Percentiles rank a stretch among this genome's conserved stretches.
Conservation (phyloP, 768 basidiomycete species). For the Leccinum broughii region DNA sequence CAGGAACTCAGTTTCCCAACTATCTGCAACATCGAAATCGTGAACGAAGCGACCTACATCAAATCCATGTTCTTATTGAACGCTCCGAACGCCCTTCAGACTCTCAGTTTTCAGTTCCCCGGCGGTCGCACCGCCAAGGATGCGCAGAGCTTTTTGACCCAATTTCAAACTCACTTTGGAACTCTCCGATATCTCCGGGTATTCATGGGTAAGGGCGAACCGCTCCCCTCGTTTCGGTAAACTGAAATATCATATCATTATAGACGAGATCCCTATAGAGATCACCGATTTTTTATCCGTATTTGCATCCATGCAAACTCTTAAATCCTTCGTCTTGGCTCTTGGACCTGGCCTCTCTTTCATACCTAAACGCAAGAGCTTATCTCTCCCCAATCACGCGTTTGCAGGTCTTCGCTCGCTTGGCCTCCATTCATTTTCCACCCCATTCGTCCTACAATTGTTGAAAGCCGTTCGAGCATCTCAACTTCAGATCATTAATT, state of each 20-base stretch:
- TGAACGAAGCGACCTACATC: conserved; percentile 13
- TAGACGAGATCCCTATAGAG: conserved; percentile 16
- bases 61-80: conserved; percentile 15
- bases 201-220: conserved; percentile 17
- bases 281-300: conserved; percentile 16
- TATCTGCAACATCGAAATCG: conserved; percentile 22
- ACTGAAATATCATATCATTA: background rate
- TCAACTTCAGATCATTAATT: conserved; percentile 16
- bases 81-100: conserved; percentile 2
- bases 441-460: conserved; percentile 5
- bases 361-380: conserved; percentile 8
- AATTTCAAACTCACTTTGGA: conserved; percentile 14
- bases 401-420: conserved; percentile 16
- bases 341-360: conserved; percentile 16
- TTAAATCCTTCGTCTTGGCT: conserved; percentile 21
- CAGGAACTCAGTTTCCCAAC: conserved; percentile 20
- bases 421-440: conserved; percentile 16
- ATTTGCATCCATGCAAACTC: conserved; percentile 15
- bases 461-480: conserved; percentile 10
- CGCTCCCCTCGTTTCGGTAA: too few relatives aligned
- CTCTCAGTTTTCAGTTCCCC: conserved; percentile 19
- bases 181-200: conserved; percentile 16
- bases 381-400: conserved; percentile 3
- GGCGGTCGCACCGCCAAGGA: conserved; percentile 17
- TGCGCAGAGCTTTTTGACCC: conserved; percentile 11